Evolutionary conservation across 2,329 filamentous ascomycete species (phyloP).

Genomic region (Chaetomiaceae sp.): DNA sequence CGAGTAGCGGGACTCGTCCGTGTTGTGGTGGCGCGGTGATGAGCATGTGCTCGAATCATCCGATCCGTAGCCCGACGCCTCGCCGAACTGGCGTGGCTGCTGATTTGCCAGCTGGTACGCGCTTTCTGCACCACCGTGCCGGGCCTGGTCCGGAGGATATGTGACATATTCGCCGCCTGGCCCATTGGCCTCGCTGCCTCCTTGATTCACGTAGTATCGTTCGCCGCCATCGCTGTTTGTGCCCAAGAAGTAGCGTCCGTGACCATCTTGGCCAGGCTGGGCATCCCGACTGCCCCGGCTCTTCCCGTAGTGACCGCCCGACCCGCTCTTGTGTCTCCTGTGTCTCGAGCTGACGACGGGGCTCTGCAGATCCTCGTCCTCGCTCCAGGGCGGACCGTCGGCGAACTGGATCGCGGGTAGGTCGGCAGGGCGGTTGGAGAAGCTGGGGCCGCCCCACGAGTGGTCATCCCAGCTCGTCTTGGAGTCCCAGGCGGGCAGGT

Average conservation of each 20-base stretch:
- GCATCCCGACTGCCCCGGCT: constrained; percentile 42
- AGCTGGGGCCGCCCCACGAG: constrained; percentile 46
- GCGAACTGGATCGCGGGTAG: constrained; percentile 78
- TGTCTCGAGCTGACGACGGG: constrained; percentile 82
- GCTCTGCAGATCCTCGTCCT: constrained; percentile 91
- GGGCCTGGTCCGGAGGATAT: constrained; percentile 62
- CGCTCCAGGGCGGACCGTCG: constrained; percentile 88
- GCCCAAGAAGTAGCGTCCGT: constrained; percentile 60
- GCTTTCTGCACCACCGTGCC: constrained; percentile 45
- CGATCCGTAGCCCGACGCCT: constrained; percentile 48
- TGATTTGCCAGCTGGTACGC: constrained; percentile 43
- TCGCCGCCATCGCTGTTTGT: constrained; percentile 67
- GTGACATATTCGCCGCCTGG: constrained; percentile 77
- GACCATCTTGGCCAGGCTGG: constrained; percentile 39
- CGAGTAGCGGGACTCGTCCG: constrained; percentile 76
- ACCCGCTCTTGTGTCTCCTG: constrained; percentile 75
- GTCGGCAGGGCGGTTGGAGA: constrained; percentile 60
- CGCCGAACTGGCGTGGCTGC: constrained; percentile 41
- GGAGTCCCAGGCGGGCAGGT: constrained; percentile 74
- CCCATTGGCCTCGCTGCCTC: constrained; percentile 65
- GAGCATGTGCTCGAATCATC: constrained; percentile 55
- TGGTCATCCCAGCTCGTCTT: constrained; percentile 52
- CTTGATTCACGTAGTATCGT: constrained; percentile 68
- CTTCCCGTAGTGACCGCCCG: constrained; percentile 44
- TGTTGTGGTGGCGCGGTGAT: constrained; percentile 53